Conservation (phyloP, 139 green algal species). For the Eudorina sp. region DNA sequence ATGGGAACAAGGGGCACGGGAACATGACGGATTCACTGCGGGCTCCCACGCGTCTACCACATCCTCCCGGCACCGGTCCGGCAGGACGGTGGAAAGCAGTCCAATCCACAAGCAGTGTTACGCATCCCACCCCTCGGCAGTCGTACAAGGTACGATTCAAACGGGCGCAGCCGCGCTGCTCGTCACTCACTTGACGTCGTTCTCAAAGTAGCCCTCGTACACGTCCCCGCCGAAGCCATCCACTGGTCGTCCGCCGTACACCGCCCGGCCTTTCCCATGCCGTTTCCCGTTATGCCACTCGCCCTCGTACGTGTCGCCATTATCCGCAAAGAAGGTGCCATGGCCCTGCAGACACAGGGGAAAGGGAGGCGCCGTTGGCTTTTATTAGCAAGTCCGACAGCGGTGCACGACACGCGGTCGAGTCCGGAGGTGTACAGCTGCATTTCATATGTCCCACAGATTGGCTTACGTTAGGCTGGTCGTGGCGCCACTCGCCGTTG, state of each 20-base stretch:
- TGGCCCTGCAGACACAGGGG: constrained; percentile 62
- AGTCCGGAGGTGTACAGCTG: too few relatives aligned
- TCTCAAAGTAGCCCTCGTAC: constrained; percentile 79
- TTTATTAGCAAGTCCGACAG: not conserved
- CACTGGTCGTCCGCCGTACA: constrained; percentile 70
- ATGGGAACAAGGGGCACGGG: too few relatives aligned
- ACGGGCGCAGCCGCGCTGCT: too few relatives aligned
- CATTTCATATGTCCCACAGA: too few relatives aligned
- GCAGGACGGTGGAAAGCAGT: too few relatives aligned
- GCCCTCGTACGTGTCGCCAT: constrained; percentile 81
- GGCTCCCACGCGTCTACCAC: too few relatives aligned
- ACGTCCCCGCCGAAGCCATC: constrained; percentile 79
- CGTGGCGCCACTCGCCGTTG: constrained; percentile 74
- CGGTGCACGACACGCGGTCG: too few relatives aligned
- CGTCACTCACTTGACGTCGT: constrained; percentile 73
- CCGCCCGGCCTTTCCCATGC: constrained; percentile 70
- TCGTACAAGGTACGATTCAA: too few relatives aligned
- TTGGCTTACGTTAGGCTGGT: constrained; percentile 66
- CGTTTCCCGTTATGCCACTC: constrained; percentile 67
- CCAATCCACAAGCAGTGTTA: too few relatives aligned
- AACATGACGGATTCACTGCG: too few relatives aligned
- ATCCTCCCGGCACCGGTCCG: too few relatives aligned
- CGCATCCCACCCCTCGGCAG: too few relatives aligned
- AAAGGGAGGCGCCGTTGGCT: not conserved
- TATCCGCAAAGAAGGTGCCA: constrained; percentile 75